Evolutionary conservation across 2,329 filamentous ascomycete species (phyloP), one percentile per base, ranked within the genome.

Genomic region (Torrubiella hemipterigena): DNA sequence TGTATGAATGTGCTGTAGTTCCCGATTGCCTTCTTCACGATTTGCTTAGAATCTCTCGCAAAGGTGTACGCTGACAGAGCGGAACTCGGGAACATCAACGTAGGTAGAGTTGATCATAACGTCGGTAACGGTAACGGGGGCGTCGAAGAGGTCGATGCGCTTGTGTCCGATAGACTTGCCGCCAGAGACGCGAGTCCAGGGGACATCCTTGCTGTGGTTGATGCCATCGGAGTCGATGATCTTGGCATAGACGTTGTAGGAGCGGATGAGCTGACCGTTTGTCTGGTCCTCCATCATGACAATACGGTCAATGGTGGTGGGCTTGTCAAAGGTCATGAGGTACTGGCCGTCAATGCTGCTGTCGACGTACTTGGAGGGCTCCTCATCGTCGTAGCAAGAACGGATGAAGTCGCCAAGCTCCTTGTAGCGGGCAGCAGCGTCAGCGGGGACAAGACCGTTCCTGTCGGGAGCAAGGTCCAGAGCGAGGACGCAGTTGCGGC

Each of bases 251-350:
- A 47, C 41, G 14, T 40, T 28, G 19, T 47, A 47, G 5, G 42
- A 36, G 4, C 44, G 39, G 17, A 47, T 41, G 2, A 47, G 42
- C 24, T 47, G 43, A 16, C 44, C 44, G 21, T 41, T 33, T 3
- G 37, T 37, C 29, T 47, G 44, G 29, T 46, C 44, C 26, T 47
- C 44, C 44, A 47, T 47, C n/a, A 47, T 28, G 4, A 41, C 37
- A 8, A 47, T 37, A 7, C 44, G 40, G 23, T 47, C 42, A 14
- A 46, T 37, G 7, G 38, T 30, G 3, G 37, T 38, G 6, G 39
- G 34, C 15, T 39, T 27, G 1, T 34, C 39, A 17, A 44, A 46
- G 3, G 24, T 32, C 15, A 39, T 19, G 17, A 10, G 23, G 17
- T 38, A 38, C 13, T 19, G 15, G 7, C 17, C 22, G 10, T 20